Evolutionary conservation across 2,329 filamentous ascomycete species (phyloP), one percentile per base, ranked within the genome.

Genomic region (Aspergillus viridinutans): DNA sequence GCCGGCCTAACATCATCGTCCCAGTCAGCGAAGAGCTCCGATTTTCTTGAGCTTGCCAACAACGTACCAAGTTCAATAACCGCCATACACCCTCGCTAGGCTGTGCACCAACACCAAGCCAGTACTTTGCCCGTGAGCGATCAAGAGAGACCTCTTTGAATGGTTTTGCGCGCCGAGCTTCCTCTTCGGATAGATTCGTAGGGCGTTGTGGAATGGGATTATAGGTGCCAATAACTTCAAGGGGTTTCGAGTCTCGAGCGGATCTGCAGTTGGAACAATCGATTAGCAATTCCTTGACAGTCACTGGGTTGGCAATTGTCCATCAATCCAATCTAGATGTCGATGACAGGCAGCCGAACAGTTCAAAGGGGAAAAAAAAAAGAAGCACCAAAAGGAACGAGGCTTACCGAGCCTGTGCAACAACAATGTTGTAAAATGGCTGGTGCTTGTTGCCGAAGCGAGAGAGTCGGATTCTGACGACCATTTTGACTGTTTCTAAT

Each of bases 341-440:
- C 47, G 23, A 26, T 40, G 42, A 25, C n/a, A n/a, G 14, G 32
- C 29, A 29, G 28, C 21, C 26, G 55, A 35, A 45, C 49, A 47
- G 23, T 10, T 29, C 28, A 29, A 29, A 12, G 25, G 1, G 25
- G 3, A 14, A 35, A 20, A 48, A 29, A 28, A 28, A 51, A 43
- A 55, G 29, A 40, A 56, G 54, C 52, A 48, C 14, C 50, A 49
- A 49, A 49, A 48, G 49, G 38, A 48, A 54, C 20, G 55, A 66
- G 56, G 65, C 81, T 63, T 83, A 95, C 90, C 92, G 87, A 49
- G 92, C 92, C 70, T 97, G 93, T 17, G 92, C 85, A 63, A 99
- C 90, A 64, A 97, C 91, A 62, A 99, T 97, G 79, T 99, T 99
- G 83, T 96, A 99, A 68, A 97, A 89, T 2, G 94, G 93, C n/a